phyloP scores from a whole-genome alignment of 768 basidiomycete genomes.

The Tulasnella sp. region DNA sequence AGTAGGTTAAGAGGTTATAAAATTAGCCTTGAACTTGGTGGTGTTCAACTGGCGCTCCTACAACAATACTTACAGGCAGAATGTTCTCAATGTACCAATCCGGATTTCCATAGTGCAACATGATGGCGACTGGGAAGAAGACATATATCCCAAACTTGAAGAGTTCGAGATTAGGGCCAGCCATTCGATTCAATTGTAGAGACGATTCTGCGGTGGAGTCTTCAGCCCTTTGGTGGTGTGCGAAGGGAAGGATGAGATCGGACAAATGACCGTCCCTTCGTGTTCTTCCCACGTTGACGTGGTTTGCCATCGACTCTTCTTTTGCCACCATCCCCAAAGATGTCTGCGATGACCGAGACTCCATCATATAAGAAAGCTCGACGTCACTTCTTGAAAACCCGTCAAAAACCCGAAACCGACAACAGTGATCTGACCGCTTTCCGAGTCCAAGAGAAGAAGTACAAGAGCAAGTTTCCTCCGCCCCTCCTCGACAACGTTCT shows the following conservation, averaged over 20 bases:
- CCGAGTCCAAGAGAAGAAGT: constrained; percentile 65
- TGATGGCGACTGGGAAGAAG: constrained; percentile 67
- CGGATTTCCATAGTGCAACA: constrained; percentile 80
- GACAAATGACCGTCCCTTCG: too few species aligned
- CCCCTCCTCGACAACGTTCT: constrained; percentile 59
- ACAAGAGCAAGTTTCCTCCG: constrained; percentile 67
- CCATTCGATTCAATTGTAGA: too few species aligned
- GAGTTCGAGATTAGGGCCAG: constrained; percentile 71
- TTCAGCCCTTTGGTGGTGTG: too few species aligned
- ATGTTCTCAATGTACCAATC: constrained; percentile 75
- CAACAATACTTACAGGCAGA: constrained; percentile 44
- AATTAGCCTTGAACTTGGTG: not conserved
- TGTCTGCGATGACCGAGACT: not conserved
- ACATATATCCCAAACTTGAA: constrained; percentile 86
- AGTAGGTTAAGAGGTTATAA: not conserved
- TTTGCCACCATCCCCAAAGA: too few species aligned
- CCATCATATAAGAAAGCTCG: constrained; percentile 48
- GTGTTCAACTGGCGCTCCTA: not conserved
- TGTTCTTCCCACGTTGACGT: too few species aligned
- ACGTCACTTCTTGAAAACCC: constrained; percentile 32
- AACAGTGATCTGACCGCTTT: constrained; percentile 32
- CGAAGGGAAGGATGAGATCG: not conserved
- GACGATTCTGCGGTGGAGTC: too few species aligned
- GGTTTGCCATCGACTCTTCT: too few species aligned
- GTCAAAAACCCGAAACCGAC: not conserved